Evolutionary conservation across 148 eudicot genomes (phyloP), one percentile per base, ranked within the genome.

Genomic region (Rhododendron simsii): DNA sequence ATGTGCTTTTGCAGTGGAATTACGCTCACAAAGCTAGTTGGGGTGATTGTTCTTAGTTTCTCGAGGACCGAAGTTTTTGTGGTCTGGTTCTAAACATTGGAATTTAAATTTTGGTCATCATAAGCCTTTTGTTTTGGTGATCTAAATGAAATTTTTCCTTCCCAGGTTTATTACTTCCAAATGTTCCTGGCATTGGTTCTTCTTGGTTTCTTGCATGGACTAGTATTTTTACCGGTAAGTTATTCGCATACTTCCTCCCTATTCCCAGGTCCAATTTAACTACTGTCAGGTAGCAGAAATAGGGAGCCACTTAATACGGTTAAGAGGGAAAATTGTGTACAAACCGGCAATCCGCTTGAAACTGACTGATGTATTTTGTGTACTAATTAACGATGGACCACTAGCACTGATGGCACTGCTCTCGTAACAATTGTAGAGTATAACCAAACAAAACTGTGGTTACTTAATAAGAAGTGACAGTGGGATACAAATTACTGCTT

Each of bases 131-230:
- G n/a, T 73, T 35, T 76, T 51, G 21, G 37, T 81, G 48, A 30
- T 84, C 44, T 83, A 48, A 73, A 57, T 71, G 23, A 21, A 51
- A 5, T 37, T 44, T 79, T 23, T 1, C 83, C 18, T 28, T 89
- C 89, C 89, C 95, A 97, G 99, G 99, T 97, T 67, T 97, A 97
- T 88, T 97, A 97, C 90, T 97, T 97, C 91, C 92, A 95, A 90
- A 97, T 97, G 99, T 97, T 95, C 87, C 87, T 97, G 89, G 94
- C 98, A 77, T 90, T 97, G 87, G 99, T 97, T 75, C 93, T 97
- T 87, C 98, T 97, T 3, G 99, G 99, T 82, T 97, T 95, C 93
- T 89, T 97, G 91, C 98, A 97, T 57, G 99, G 99, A 37, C 95
- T 97, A 51, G 90, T 97, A 77, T 97, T 97, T 85, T 92, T 97